Evolutionary conservation across 108 stramenopile genomes (phyloP).

Genomic region (Nannochloropsis oceanica): DNA sequence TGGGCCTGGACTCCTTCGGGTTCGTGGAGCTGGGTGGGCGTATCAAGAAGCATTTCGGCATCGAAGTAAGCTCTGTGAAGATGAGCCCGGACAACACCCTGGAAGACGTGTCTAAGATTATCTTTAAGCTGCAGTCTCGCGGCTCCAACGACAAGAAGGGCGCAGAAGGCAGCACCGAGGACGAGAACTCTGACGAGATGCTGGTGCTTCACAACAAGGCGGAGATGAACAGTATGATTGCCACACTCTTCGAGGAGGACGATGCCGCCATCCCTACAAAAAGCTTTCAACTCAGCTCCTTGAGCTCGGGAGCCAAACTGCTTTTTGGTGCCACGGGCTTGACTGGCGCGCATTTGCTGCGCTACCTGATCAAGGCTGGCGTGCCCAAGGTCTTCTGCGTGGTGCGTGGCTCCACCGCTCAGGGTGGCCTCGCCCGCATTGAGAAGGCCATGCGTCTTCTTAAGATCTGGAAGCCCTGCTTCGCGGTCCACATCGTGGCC

Average conservation of each 20-base stretch:
- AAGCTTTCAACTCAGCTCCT: not conserved
- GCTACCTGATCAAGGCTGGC: not conserved
- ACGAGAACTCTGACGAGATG: not conserved
- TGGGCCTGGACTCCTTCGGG: not conserved
- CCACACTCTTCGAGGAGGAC: not conserved
- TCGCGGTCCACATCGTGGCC: not conserved
- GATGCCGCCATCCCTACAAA: not conserved
- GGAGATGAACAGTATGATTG: not conserved
- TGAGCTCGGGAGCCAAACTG: not conserved
- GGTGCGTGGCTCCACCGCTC: not conserved
- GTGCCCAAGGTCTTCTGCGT: not conserved
- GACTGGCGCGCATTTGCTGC: not conserved
- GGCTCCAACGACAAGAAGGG: not conserved
- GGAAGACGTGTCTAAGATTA: not conserved
- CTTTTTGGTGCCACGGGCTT: not conserved
- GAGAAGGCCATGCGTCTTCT: not conserved
- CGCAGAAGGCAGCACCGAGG: not conserved
- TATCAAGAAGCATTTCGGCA: not conserved
- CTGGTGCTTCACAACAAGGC: not conserved
- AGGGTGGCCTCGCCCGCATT: not conserved
- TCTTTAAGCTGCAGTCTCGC: not conserved
- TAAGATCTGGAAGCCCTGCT: not conserved
- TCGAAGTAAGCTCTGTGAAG: not conserved
- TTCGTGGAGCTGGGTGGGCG: not conserved
- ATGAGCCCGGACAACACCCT: not conserved